These are phyloP conservation scores for Fusarium paranaense DNA, from an alignment of 2,329 filamentous ascomycete species.

Conservation along the genomic window DNA sequence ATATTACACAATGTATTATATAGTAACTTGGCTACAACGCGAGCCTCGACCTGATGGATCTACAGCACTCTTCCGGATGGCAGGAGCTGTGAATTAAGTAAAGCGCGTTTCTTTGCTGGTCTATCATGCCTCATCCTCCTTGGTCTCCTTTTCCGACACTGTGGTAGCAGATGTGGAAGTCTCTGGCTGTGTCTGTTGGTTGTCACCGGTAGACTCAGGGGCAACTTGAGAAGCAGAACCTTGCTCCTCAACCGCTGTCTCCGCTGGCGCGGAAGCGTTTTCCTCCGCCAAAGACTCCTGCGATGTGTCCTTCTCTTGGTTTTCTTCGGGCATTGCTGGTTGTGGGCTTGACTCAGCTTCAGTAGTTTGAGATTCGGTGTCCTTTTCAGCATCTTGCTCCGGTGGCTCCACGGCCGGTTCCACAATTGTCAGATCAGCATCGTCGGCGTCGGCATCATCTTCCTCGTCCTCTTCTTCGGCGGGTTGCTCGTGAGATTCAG, in stretches of 20 bases:
- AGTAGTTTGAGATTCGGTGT: conserved; percentile 6
- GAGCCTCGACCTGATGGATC: conserved; percentile 1
- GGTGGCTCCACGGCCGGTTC: conserved; percentile 30
- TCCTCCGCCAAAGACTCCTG: conserved; percentile 8
- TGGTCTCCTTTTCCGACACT: conserved; percentile 8
- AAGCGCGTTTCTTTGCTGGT: conserved; percentile 3
- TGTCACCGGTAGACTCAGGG: conserved; percentile 10
- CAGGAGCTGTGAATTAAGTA: conserved; percentile 15
- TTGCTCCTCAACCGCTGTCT: conserved; percentile 8
- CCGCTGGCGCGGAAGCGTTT: background rate
- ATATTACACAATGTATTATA: conserved; percentile 18
- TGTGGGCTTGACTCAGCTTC: conserved; percentile 17
- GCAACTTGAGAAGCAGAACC: background rate
- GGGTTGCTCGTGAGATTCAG: background rate
- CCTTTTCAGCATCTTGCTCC: conserved; percentile 33
- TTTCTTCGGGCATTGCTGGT: conserved; percentile 28
- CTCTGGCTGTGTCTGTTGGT: conserved; percentile 10
- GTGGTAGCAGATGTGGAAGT: conserved; percentile 1
- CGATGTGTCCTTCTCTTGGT: conserved; percentile 35
- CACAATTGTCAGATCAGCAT: conserved; percentile 43
- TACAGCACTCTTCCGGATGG: conserved; percentile 2
- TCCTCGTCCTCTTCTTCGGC: conserved; percentile 24
- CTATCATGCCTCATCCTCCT: conserved; percentile 28
- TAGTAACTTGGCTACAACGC: background rate
- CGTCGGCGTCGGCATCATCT: conserved; percentile 20